A percentile compares a stretch with the other conserved stretches of the same genome.
phyloP scores from a whole-genome alignment of 140 eudicot species.

The Bidens hawaiensis region DNA sequence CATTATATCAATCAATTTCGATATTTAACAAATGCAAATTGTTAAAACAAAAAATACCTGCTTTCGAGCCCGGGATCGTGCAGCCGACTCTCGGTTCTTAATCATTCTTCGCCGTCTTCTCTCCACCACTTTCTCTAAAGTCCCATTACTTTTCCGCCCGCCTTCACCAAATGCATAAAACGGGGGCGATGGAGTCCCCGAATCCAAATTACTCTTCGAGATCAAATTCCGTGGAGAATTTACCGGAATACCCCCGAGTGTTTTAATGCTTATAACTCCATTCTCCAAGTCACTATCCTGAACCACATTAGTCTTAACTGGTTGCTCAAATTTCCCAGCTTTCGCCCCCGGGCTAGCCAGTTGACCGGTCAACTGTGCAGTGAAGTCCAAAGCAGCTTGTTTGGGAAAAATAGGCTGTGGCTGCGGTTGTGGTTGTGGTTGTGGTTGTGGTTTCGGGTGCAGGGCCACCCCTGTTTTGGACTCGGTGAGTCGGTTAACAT shows the following conservation, averaged over 20 bases:
- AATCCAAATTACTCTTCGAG: slow-evolving; percentile 41
- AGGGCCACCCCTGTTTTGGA: slow-evolving; percentile 31
- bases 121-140: slow-evolving; percentile 77
- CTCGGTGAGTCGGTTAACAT: slow-evolving; percentile 32
- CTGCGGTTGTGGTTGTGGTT: slow-evolving; percentile 25
- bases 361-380: slow-evolving; percentile 45
- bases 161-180: slow-evolving; percentile 44
- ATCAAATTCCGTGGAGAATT: slow-evolving; percentile 46
- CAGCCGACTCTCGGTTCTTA: slow-evolving; percentile 89
- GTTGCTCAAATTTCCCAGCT: slow-evolving; percentile 27
- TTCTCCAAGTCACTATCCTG: slow-evolving; percentile 35
- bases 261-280: slow-evolving; percentile 36
- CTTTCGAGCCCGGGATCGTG: slow-evolving; percentile 85
- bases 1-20: too few relatives aligned
- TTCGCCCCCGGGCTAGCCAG: slow-evolving; percentile 38
- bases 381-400: slow-evolving; percentile 56
- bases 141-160: slow-evolving; percentile 46
- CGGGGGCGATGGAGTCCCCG: slow-evolving; percentile 53
- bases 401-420: slow-evolving; percentile 59
- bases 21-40: background rate
- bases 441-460: slow-evolving; percentile 26
- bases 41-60: slow-evolving; percentile 44
- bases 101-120: slow-evolving; percentile 89
- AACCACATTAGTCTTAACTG: slow-evolving; percentile 29
- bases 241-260: slow-evolving; percentile 30